Evolutionary conservation across 169 alveolate species (phyloP).

Genomic region (Plasmodium malariae): DNA sequence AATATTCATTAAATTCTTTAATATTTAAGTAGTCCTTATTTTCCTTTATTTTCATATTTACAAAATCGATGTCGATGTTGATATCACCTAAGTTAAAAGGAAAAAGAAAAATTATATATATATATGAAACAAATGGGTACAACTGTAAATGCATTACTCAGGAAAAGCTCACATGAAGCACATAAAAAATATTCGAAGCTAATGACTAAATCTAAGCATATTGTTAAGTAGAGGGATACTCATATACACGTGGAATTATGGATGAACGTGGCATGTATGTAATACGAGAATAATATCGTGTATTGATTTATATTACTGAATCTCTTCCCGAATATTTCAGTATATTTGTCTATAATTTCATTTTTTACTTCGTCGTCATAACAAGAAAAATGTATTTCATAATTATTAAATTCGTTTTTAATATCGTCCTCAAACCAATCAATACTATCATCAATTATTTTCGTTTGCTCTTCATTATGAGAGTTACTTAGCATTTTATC

Average conservation of each 20-base stretch:
- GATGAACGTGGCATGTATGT: too few species aligned
- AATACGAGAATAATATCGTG: neutral
- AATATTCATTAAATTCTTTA: conserved; percentile 56
- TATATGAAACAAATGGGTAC: too few species aligned
- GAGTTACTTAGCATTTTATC: conserved; percentile 57
- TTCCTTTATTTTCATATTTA: conserved; percentile 46
- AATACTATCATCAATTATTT: conserved; percentile 63
- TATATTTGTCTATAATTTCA: conserved; percentile 61
- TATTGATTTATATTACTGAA: conserved; percentile 5
- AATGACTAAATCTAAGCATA: too few species aligned
- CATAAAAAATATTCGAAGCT: too few species aligned
- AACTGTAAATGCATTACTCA: too few species aligned
- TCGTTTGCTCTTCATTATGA: conserved; percentile 39
- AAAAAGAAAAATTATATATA: neutral
- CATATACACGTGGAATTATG: too few species aligned
- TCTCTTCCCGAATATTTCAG: conserved; percentile 44
- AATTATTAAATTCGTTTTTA: conserved; percentile 18
- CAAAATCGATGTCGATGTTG: conserved; percentile 55
- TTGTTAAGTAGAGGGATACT: too few species aligned
- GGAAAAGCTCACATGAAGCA: too few species aligned
- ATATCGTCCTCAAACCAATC: conserved; percentile 76
- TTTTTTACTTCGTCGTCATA: conserved; percentile 57
- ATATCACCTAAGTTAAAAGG: conserved; percentile 25
- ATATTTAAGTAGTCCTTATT: conserved; percentile 31
- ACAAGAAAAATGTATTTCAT: conserved; percentile 24